A percentile compares a stretch with the other conserved stretches of the same genome.
Conservation (phyloP, 2,329 filamentous ascomycete genomes). For the Aspergillus alliaceus region DNA sequence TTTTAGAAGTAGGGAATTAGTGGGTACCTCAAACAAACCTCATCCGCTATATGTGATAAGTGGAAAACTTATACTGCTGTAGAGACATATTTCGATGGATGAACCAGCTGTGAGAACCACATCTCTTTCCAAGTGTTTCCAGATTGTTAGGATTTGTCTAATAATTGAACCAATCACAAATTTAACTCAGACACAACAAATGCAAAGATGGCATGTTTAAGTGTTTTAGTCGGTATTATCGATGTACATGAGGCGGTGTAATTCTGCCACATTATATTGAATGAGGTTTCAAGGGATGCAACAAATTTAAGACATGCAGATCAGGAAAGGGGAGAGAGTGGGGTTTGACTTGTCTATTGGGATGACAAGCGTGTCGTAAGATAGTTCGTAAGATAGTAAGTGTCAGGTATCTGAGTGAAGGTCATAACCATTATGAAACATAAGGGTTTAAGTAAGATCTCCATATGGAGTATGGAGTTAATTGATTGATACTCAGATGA, state of each 20-base stretch:
- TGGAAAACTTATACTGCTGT: too few species aligned
- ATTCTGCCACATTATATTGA: not conserved
- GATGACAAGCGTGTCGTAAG: not conserved
- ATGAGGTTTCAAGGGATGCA: not conserved
- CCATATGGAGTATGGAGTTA: not conserved
- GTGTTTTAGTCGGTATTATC: too few species aligned
- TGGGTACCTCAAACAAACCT: too few species aligned
- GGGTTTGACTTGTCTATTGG: not conserved
- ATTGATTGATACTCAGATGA: slow-evolving; percentile 9
- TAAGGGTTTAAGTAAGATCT: not conserved
- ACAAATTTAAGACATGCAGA: not conserved
- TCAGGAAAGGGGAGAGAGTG: too few species aligned
- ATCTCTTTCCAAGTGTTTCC: too few species aligned
- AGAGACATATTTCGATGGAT: too few species aligned
- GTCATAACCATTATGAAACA: not conserved
- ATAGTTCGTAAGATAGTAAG: not conserved
- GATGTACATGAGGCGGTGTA: not conserved
- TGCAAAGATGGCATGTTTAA: not conserved
- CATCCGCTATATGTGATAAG: too few species aligned
- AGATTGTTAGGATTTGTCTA: not conserved
- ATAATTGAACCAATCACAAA: not conserved
- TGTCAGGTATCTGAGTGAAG: not conserved
- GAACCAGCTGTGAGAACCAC: too few species aligned
- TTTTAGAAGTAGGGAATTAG: too few species aligned
- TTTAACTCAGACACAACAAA: not conserved